Conservation (phyloP, 192 early-diverging fungal species). For the Piromyces finnis region DNA sequence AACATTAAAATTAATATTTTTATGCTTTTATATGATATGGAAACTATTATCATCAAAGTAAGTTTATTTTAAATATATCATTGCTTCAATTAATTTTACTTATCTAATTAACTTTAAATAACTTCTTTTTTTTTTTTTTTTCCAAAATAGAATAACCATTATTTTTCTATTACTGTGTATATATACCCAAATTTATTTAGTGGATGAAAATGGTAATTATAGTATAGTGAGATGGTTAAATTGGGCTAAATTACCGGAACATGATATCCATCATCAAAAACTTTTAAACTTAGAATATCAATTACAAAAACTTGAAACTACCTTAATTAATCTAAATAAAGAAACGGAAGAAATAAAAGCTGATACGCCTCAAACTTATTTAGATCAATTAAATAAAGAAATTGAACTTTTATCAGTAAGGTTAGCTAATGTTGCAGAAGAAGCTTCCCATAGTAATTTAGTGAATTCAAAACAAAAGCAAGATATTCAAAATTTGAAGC, state of each 20-base stretch:
- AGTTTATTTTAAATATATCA: background rate
- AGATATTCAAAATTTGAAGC: background rate
- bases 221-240: background rate
- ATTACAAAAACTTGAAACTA: background rate
- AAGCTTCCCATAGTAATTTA: background rate
- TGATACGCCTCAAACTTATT: background rate
- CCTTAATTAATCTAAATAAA: background rate
- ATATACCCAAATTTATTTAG: background rate
- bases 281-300: background rate
- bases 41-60: background rate
- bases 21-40: background rate
- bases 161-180: background rate
- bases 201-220: background rate
- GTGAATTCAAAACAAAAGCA: background rate
- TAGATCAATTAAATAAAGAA: background rate
- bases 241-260: background rate
- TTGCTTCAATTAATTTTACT: no score
- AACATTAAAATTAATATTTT: background rate
- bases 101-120: no score
- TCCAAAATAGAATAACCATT: background rate
- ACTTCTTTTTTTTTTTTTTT: no score
- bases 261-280: background rate
- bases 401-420: background rate
- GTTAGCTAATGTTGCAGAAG: background rate
- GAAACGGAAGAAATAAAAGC: background rate